A percentile compares a stretch with the other conserved stretches of the same genome.
Conservation (phyloP, 169 alveolate genomes). For the Pseudocohnilembus persalinus region DNA sequence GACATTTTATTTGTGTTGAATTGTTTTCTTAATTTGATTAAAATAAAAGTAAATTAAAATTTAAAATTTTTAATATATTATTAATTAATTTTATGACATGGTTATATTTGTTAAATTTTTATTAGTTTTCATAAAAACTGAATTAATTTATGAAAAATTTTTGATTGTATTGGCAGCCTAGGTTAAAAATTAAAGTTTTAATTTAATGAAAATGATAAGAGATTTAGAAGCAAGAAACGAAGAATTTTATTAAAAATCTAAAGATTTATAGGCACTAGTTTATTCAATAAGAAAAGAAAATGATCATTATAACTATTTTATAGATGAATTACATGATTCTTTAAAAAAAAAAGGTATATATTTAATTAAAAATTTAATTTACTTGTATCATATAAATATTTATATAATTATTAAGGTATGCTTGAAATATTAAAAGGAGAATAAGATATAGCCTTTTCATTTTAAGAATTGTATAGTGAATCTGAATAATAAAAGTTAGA, state of each 20-base stretch:
- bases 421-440: conserved; percentile 2
- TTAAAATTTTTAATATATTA: too few species aligned
- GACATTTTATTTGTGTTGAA: conserved; percentile 16
- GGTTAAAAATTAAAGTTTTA: background rate
- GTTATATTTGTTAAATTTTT: too few species aligned
- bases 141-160: conserved; percentile 19
- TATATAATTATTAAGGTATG: background rate
- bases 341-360: background rate
- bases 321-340: conserved; percentile 1
- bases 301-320: background rate
- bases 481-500: conserved; percentile 7
- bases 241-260: background rate
- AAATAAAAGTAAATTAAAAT: background rate
- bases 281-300: conserved; percentile 3
- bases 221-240: conserved; percentile 7
- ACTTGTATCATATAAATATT: too few species aligned
- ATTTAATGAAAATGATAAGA: background rate
- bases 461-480: conserved; percentile 1
- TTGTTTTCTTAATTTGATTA: conserved; percentile 1
- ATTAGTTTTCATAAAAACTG: background rate
- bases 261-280: background rate
- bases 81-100: too few species aligned
- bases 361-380: too few species aligned
- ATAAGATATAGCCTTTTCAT: background rate
- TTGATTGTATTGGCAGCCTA: background rate